Evolutionary conservation across 495 filamentous ascomycete genomes (phyloP).

Genomic region (Glarea lozoyensis): DNA sequence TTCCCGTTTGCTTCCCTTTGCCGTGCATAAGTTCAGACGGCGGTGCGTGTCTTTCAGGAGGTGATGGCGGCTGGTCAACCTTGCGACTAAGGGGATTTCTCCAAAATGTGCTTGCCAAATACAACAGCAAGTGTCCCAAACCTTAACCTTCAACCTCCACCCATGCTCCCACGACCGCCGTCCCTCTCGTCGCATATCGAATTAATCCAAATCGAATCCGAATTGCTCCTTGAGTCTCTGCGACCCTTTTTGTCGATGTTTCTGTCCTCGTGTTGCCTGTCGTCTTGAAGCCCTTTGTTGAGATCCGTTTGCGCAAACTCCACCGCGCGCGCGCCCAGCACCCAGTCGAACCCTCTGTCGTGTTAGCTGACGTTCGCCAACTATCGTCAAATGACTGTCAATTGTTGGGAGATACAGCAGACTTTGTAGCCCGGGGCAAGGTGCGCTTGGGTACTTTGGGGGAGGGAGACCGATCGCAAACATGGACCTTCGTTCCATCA

Average conservation of each 20-base stretch:
- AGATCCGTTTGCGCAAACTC: background rate
- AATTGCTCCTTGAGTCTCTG: too few species aligned
- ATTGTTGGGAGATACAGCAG: constrained; percentile 6
- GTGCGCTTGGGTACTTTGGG: constrained; percentile 18
- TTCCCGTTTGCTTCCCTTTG: too few species aligned
- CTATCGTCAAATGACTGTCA: constrained; percentile 15
- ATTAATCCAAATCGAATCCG: too few species aligned
- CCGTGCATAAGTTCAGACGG: background rate
- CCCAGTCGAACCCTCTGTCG: constrained; percentile 8
- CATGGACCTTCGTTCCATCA: constrained; percentile 50
- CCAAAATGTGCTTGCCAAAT: too few species aligned
- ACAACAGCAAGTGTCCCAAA: too few species aligned
- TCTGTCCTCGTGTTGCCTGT: too few species aligned
- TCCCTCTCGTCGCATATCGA: too few species aligned
- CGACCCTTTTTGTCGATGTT: too few species aligned
- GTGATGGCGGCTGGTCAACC: background rate
- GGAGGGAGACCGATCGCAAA: constrained; percentile 20
- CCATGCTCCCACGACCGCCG: too few species aligned
- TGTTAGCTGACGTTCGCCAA: background rate
- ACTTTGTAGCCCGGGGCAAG: constrained; percentile 15
- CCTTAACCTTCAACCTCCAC: too few species aligned
- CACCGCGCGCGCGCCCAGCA: background rate
- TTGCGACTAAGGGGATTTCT: too few species aligned
- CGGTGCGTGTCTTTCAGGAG: background rate
- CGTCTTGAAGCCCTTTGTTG: constrained; percentile 5